Base-by-base conservation (phyloP, 495 filamentous ascomycete genomes). In the Neurospora discreta region DNA sequence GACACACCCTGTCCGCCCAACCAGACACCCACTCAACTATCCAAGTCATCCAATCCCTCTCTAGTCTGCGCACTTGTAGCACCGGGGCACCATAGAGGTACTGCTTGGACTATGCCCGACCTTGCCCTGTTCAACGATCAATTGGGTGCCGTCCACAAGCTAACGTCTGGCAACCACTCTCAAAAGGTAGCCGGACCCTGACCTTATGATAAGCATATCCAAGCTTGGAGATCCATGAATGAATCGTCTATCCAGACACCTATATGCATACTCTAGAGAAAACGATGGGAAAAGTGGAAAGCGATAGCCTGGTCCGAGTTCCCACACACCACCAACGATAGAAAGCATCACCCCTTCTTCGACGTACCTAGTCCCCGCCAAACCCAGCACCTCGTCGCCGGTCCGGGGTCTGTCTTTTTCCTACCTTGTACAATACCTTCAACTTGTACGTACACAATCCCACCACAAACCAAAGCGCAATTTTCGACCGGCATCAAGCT, bases 391-490 rank as follows among this genome's bases (percentile, higher is more conserved):
- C n/a, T n/a, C n/a, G n/a, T 65, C 52, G 52, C 52, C 52, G 52
- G 52, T 65, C 52, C 26, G 26, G 52, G 52, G 52, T 65, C 23
- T 65, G 26, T 36, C 52, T 65, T 36, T 65, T 65, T 33, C 26
- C 23, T 26, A 65, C 15, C 52, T 65, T 65, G 52, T 65, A n/a
- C n/a, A n/a, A n/a, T n/a, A 65, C 52, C 52, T 65, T 65, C 52
- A 36, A 65, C 52, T 65, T 65, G 52, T 65, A 65, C 52, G 52
- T 65, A 65, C 52, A 65, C 52, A 15, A 65, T 65, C 52, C 52
- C 26, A 65, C 52, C 52, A 65, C 52, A 65, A 60, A 73, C 69
- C 72, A 75, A 77, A 77, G 75, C 77, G 74, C 77, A 77, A 75
- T 77, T 77, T 78, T 78, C 72, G 71, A 75, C 71, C 43, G 16